Base-by-base conservation (phyloP, 148 eudicot species). In the Silene uniflora region DNA sequence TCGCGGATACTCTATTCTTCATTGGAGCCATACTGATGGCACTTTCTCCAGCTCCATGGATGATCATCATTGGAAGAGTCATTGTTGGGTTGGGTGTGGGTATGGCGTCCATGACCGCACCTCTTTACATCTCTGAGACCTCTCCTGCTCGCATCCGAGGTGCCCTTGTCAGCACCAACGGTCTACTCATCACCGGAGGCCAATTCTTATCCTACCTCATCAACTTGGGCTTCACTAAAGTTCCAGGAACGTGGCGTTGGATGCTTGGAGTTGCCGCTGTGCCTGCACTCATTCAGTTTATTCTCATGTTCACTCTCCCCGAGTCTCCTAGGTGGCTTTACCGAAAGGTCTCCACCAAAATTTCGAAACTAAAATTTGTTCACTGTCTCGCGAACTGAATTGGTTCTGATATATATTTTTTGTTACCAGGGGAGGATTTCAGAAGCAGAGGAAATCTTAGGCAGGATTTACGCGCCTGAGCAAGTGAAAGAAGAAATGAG, bases 361-460 rank as follows among this genome's bases (percentile, higher is more conserved):
- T 21, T 46, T 60, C 11, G 7, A 47, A 49, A 32, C 35, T 32
- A 32, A 32, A 32, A 11, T 49, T 49, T 49, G 12, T 49, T 49
- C 12, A 46, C 52, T 46, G 52, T 46, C 52, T 46, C 52, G 52
- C 10, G 52, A 46, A 46, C 52, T 46, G 52, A 46, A 49, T 49
- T 49, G 54, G 10, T 10, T 10, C 13, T 49, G 54, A 7, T 70
- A 18, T 58, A 10, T 70, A 18, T 58, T 4, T 10, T 32, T 77
- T n/a, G 44, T 39, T 25, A 65, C 65, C 89, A 92, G 97, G 74
- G 84, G 10, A 88, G 75, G 67, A 61, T 69, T 27, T 58, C 75
- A 10, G 96, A 91, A 75, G 96, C 98, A 25, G 83, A 90, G 82
- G 82, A 76, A 16, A 91, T 89, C 47, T 67, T 93, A 25, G 90